Base-by-base conservation (phyloP, 352 stramenopile species). In the Globisporangium apiculatum region DNA sequence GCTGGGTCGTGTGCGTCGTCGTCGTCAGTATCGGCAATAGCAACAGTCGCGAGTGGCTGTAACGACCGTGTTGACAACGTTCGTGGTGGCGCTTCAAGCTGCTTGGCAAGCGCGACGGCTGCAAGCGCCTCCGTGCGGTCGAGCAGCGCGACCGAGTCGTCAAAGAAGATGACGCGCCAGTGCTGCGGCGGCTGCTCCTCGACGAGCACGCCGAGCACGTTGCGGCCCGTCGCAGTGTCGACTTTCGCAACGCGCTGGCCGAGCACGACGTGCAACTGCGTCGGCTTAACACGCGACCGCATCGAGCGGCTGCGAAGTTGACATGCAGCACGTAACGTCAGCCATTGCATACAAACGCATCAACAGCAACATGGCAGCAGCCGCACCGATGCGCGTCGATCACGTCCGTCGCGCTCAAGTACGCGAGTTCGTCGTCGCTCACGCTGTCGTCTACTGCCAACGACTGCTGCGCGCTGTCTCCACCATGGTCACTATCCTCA, bases 151-250 rank as follows among this genome's bases (percentile, higher is more conserved):
- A 75, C 80, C 14, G 66, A 79, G 15, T 72, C 78, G 40, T 91
- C 69, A 24, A 60, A 68, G 49, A 79, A 91, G 38, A 87, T 68
- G 38, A 86, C 72, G 37, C 75, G 76, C 78, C 78, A 91, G 24
- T 31, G 24, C 59, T 57, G 46, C 18, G 47, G 50, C 53, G 54
- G 11, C 7, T 58, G 17, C 3, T 64, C 53, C 12, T 86, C 69
- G 10, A 78, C 72, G 31, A 91, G 59, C 14, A 87, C 69, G 2
- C 81, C 81, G n/a, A 78, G 63, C 60, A 85, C 65, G 8, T 83
- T 47, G 18, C 60, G 43, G 0, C 69, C 64, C 12, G 60, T 77
- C 40, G 61, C 58, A 0, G 55, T 42, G 36, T 71, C 54, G 9
- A 71, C 48, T 58, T 85, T 89, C 1, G 69, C 74, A 3, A 70